Evolutionary conservation across 768 basidiomycete species (phyloP).

Genomic region (Mycena filopes): DNA sequence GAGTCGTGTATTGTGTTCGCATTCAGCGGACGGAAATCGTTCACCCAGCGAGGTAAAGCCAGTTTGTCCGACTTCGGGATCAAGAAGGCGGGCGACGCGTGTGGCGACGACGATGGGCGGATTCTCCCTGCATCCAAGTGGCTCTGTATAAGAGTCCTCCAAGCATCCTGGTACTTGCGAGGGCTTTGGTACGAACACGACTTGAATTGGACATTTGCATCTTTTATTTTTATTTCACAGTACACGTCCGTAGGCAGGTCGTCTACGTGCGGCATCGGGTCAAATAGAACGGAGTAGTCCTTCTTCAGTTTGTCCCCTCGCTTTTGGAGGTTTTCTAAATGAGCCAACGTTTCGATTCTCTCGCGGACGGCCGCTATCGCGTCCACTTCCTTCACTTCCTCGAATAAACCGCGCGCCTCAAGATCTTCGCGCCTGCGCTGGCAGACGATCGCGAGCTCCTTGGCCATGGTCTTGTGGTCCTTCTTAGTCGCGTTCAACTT

Average conservation of each 20-base stretch:
- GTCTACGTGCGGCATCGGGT: constrained; percentile 33
- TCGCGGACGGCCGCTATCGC: constrained; percentile 29
- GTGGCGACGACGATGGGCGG: constrained; percentile 37
- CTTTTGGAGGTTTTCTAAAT: background rate
- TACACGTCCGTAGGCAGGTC: constrained; percentile 29
- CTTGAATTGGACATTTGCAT: constrained; percentile 12
- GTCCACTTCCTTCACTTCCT: constrained; percentile 12
- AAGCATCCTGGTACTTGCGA: constrained; percentile 39
- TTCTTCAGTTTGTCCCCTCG: background rate
- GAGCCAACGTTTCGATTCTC: constrained; percentile 24
- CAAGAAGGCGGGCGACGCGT: constrained; percentile 44
- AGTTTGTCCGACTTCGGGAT: constrained; percentile 38
- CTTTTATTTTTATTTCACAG: constrained; percentile 32
- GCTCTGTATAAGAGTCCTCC: constrained; percentile 42
- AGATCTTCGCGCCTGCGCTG: background rate
- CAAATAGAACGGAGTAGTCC: background rate
- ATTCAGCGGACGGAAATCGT: constrained; percentile 34
- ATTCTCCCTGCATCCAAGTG: constrained; percentile 45
- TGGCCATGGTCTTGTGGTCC: background rate
- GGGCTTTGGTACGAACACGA: constrained; percentile 38
- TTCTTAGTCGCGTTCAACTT: background rate
- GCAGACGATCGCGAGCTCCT: background rate
- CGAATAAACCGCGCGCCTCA: constrained; percentile 3
- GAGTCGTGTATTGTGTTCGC: constrained; percentile 29
- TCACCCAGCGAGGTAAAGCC: constrained; percentile 30